Percentiles rank a stretch among this genome's conserved stretches.
Evolutionary conservation across 129 eudicot genomes (phyloP).

Genomic region (Cynara cardunculus): DNA sequence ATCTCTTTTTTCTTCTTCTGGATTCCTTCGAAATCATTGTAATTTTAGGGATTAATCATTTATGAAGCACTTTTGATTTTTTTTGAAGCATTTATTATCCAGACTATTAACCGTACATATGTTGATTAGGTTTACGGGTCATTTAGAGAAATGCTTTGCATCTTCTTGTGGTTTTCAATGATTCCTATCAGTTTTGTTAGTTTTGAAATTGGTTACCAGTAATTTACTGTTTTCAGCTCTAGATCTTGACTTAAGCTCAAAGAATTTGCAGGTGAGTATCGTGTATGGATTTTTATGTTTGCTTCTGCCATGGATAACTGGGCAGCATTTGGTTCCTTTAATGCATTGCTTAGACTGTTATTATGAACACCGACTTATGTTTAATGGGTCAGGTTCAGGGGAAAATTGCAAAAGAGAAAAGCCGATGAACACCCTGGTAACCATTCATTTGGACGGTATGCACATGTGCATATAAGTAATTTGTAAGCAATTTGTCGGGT

Average conservation of each 20-base stretch:
- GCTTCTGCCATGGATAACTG: background rate
- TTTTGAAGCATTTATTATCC: background rate
- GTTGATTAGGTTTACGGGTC: background rate
- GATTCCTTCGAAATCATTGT: background rate
- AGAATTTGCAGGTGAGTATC: background rate
- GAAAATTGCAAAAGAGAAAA: no score
- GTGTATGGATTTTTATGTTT: background rate
- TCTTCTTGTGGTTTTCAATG: slow-evolving; percentile 1
- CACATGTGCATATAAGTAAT: no score
- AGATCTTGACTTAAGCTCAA: slow-evolving; percentile 12
- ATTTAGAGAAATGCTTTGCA: background rate
- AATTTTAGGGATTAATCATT: background rate
- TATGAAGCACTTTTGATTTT: background rate
- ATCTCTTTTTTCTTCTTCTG: background rate
- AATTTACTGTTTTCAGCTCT: slow-evolving; percentile 13
- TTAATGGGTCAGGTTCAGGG: background rate
- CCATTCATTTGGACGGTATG: no score
- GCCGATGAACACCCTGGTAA: no score
- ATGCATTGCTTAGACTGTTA: background rate
- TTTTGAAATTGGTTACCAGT: background rate
- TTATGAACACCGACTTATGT: background rate
- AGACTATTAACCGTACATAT: background rate
- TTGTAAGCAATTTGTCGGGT: no score
- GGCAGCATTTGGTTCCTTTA: background rate
- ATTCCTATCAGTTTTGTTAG: background rate